Base-by-base conservation (phyloP, 2,329 filamentous ascomycete genomes). In the Pezicula neosporulosa region DNA sequence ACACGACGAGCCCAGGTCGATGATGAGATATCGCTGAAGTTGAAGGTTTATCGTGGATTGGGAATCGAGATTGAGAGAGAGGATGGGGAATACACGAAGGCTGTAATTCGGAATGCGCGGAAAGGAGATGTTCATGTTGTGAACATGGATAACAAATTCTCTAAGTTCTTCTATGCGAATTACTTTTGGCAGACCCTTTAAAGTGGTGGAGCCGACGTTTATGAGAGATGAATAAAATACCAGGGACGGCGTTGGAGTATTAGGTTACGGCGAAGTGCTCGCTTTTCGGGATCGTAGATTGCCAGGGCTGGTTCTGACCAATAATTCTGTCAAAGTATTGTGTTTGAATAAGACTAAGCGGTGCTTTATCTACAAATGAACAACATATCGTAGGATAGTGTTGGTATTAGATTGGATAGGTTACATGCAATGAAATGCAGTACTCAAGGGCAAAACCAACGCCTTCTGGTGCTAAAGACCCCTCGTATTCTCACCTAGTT, bases 61-160 rank as follows among this genome's bases (percentile, higher is more conserved):
- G 93, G 92, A 3, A 93, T 97, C 59, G 92, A 96, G 60, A 83
- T 95, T 52, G 90, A 96, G 72, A 70, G 81, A 54, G 87, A 75
- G n/a, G 80, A 77, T 2, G 91, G 91, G 33, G 89, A 90, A 67
- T 97, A 93, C 74, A 85, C 81, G 60, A 89, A 89, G 65, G 93
- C 92, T 1, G 81, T 96, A 16, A 86, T 97, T 59, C 77, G 90
- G 56, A 97, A 96, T 66, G 85, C 86, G 54, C 80, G 83, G 58
- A 93, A 91, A 74, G 92, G 91, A 8, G 92, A 97, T 67, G 90
- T 97, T 47, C 90, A 96, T 68, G 89, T 97, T 46, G 86, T 99
- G 54, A 96, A 96, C 64, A 85, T 99, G 68, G 92, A 97, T 63
- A 85, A 88, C 62, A 96, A 94, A 73, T 92, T 96, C 68, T 93